Evolutionary conservation across 192 early-diverging fungal genomes (phyloP), one percentile per base, ranked within the genome.

Genomic region (Spizellomyces sp.): DNA sequence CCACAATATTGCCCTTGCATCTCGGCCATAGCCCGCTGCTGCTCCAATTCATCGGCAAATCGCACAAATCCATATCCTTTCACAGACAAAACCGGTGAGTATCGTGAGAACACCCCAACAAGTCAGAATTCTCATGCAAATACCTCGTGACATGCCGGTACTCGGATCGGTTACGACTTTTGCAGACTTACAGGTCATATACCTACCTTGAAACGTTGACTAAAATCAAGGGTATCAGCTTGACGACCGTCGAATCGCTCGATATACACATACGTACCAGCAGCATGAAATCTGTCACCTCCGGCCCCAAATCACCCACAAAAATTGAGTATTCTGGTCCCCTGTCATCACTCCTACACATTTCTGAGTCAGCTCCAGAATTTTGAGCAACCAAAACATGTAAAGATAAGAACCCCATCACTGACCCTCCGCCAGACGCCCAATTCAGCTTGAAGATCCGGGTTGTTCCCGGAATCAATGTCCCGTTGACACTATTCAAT

Each of bases 231-330:
- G 12, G 70, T 58, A 22, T 36, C 27, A 36, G 27, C 27, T 36
- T 47, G 15, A 15, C 75, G 22, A 36, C 45, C 57, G 68, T 4
- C 50, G 12, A 12, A 54, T 19, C 12, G 12, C 50, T 19, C 17
- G 17, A 54, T n/a, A 0, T 43, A 71, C 0, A 56, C 17, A 21
- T n/a, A 75, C 81, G 67, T 84, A 92, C 92, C 84, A 91, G 71
- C 8, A 95, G 76, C 84, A 89, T 84, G 55, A 81, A 81, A 77
- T 99, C 97, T 61, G 88, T 94, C 1, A 96, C 93, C 69, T 97
- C 94, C 48, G 91, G 85, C 14, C 89, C 91, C 70, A 99, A 81
- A 78, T 99, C 97, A 58, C 97, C 97, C 12, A 99, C 97, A 89
- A 99, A 99, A 17, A 99, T 84, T 45, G 91, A 92, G 74, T 83